phyloP scores from a whole-genome alignment of 2,329 filamentous ascomycete genomes.

The Epichloe coenophiala region DNA sequence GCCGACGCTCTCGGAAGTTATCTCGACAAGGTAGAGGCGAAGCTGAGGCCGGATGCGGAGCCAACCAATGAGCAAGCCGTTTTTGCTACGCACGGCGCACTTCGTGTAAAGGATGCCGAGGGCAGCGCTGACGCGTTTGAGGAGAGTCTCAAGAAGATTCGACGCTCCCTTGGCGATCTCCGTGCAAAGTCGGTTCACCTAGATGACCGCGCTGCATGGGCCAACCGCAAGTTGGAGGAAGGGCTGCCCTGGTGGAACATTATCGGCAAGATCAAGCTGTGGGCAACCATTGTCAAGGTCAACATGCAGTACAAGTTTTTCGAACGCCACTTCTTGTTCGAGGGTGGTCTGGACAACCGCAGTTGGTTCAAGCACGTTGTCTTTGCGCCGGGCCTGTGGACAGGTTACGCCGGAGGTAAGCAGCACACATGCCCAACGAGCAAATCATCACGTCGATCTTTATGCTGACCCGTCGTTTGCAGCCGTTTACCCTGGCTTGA shows the following conservation, averaged over 20 bases:
- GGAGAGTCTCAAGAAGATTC: conserved; percentile 24
- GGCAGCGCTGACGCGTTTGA: conserved; percentile 27
- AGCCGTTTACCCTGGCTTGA: conserved; percentile 49
- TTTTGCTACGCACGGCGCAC: conserved; percentile 16
- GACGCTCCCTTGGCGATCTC: conserved; percentile 23
- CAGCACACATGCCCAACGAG: conserved; percentile 4
- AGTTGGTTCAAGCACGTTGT: conserved; percentile 92
- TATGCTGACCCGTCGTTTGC: neutral
- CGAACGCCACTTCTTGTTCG: conserved; percentile 67
- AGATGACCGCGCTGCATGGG: conserved; percentile 30
- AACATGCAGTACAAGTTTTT: conserved; percentile 77
- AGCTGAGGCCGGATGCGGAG: conserved; percentile 24
- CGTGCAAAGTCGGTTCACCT: conserved; percentile 28
- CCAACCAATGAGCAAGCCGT: conserved; percentile 14
- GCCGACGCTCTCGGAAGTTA: conserved; percentile 40
- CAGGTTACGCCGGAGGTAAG: conserved; percentile 69
- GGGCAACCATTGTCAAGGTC: conserved; percentile 46
- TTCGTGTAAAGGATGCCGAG: conserved; percentile 10
- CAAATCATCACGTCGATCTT: neutral
- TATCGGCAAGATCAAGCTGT: conserved; percentile 52
- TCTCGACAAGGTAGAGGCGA: conserved; percentile 35
- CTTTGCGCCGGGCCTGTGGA: conserved; percentile 85
- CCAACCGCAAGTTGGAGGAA: conserved; percentile 28
- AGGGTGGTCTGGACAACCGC: conserved; percentile 62
- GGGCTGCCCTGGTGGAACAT: conserved; percentile 70